Evolutionary conservation across 2,329 filamentous ascomycete genomes (phyloP).

Genomic region (Hypocreales sp.): DNA sequence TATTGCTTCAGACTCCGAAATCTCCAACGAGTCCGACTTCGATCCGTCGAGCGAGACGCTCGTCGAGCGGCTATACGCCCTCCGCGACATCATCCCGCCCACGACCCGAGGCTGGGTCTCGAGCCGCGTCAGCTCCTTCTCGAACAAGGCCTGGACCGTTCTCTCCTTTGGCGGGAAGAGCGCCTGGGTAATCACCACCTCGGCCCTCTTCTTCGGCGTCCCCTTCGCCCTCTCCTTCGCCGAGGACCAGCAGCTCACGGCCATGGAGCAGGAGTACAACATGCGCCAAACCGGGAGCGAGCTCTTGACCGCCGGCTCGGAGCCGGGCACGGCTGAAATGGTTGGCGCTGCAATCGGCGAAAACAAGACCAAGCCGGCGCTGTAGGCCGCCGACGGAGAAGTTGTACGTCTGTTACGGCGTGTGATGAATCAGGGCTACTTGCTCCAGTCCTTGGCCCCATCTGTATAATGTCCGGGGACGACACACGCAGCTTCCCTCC

Average conservation of each 20-base stretch:
- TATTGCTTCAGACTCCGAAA: conserved; percentile 51
- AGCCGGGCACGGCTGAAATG: conserved; percentile 29
- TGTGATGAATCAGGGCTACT: conserved; percentile 1
- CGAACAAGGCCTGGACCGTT: conserved; percentile 31
- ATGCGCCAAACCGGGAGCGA: conserved; percentile 88
- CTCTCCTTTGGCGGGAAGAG: conserved; percentile 67
- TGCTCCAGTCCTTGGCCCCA: too few relatives aligned
- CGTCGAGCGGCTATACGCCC: conserved; percentile 53
- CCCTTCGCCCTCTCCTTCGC: conserved; percentile 86
- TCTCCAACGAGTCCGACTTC: conserved; percentile 65
- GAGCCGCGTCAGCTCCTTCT: conserved; percentile 41
- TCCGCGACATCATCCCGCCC: conserved; percentile 64
- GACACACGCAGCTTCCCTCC: too few relatives aligned
- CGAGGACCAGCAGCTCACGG: conserved; percentile 91
- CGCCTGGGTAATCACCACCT: conserved; percentile 82
- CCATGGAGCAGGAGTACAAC: conserved; percentile 95
- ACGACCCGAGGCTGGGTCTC: conserved; percentile 54
- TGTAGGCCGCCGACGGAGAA: conserved; percentile 26
- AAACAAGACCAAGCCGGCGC: conserved; percentile 29
- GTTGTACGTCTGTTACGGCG: conserved; percentile 3
- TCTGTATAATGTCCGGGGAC: too few relatives aligned
- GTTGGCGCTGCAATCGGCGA: conserved; percentile 33
- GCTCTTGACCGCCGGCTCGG: conserved; percentile 33
- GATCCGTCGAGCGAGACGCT: conserved; percentile 43
- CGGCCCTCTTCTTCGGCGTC: conserved; percentile 76